Conservation (phyloP, 768 basidiomycete species). For the Kondoa malvinella region DNA sequence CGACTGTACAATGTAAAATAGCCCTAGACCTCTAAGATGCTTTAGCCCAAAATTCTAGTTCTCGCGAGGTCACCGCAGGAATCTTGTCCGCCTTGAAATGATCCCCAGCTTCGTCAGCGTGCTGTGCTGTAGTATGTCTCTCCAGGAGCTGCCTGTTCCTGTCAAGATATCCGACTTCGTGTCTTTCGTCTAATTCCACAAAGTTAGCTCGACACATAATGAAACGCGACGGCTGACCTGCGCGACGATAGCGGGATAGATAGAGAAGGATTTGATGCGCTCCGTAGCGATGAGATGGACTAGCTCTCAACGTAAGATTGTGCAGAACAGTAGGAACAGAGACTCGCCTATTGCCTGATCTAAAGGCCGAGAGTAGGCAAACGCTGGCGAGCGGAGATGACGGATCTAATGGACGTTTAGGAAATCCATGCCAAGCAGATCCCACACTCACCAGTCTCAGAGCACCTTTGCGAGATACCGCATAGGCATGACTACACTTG, state of each 20-base stretch:
- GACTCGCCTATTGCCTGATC: conserved; percentile 1
- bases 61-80: too few species aligned
- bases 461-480: not conserved
- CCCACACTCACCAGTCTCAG: not conserved
- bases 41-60: not conserved
- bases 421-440: not conserved
- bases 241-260: not conserved
- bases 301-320: not conserved
- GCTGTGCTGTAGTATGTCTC: not conserved
- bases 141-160: not conserved
- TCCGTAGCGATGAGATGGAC: conserved; percentile 1
- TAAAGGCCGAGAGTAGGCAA: conserved; percentile 1
- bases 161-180: conserved; percentile 2
- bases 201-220: too few species aligned
- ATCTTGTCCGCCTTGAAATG: too few species aligned
- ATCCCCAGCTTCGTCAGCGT: not conserved
- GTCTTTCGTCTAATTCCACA: not conserved
- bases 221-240: not conserved
- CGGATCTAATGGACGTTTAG: not conserved
- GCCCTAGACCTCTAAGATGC: not conserved
- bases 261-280: not conserved
- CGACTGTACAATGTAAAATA: not conserved
- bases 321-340: not conserved
- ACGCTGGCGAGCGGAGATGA: conserved; percentile 2
- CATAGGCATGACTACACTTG: not conserved